A percentile compares a stretch with the other conserved stretches of the same genome.
Conservation (phyloP, 345 rosid genomes). For the Erodium maritimum region DNA sequence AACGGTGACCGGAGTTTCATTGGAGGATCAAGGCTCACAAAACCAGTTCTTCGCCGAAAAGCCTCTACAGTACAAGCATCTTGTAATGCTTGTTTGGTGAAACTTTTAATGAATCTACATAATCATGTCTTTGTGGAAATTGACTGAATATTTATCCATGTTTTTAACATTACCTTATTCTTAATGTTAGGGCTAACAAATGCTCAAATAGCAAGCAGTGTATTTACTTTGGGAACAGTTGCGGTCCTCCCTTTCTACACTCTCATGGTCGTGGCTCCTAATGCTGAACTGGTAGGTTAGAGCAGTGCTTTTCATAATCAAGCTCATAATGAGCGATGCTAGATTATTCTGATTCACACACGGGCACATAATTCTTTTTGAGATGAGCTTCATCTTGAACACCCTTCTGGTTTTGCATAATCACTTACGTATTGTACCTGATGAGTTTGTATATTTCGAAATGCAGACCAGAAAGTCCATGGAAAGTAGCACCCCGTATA, state of each 20-base stretch:
- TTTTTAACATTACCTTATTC: no score
- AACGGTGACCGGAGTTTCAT: no score
- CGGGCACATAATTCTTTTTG: no score
- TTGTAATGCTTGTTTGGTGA: slow-evolving; percentile 42
- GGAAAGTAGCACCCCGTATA: slow-evolving; percentile 58
- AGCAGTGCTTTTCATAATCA: no score
- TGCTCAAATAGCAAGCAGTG: slow-evolving; percentile 55
- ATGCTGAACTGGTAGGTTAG: slow-evolving; percentile 59
- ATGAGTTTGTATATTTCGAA: not conserved
- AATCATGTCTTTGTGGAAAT: no score
- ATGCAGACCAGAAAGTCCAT: slow-evolving; percentile 67
- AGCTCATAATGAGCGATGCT: no score
- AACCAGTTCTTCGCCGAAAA: slow-evolving; percentile 13
- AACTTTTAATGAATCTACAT: no score
- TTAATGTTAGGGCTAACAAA: slow-evolving; percentile 40
- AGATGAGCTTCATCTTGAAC: no score
- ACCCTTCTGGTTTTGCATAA: not conserved
- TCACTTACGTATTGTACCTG: slow-evolving; percentile 1
- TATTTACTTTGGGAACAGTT: slow-evolving; percentile 62
- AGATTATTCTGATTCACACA: no score
- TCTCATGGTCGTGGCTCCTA: slow-evolving; percentile 87
- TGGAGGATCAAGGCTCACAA: no score
- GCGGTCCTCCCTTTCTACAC: slow-evolving; percentile 88
- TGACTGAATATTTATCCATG: no score
- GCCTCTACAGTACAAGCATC: slow-evolving; percentile 43